Conservation (phyloP, 2,329 filamentous ascomycete genomes). For the Tolypocladium amazonense region DNA sequence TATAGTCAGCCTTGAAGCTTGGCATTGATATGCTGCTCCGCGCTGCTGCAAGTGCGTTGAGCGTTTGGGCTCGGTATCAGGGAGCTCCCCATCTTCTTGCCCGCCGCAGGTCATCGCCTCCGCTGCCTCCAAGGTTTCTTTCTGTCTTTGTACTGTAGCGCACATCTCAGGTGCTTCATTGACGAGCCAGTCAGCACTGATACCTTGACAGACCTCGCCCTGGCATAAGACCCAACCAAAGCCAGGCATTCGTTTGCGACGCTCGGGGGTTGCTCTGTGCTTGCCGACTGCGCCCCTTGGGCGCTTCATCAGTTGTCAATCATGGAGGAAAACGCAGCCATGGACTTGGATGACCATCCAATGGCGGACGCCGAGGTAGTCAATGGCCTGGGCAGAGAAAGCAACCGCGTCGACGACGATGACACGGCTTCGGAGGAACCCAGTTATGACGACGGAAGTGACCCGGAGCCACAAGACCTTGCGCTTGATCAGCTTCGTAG, state of each 20-base stretch:
- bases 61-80: not conserved
- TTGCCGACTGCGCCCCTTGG: not conserved
- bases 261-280: not conserved
- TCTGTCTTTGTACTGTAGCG: not conserved
- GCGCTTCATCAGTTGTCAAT: not conserved
- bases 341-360: constrained; percentile 33
- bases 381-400: constrained; percentile 12
- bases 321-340: constrained; percentile 15
- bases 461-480: constrained; percentile 24
- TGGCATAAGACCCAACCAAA: not conserved
- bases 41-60: not conserved
- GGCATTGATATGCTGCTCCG: not conserved
- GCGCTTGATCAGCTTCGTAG: constrained; percentile 26
- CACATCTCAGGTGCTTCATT: not conserved
- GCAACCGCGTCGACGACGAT: constrained; percentile 14
- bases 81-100: not conserved
- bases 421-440: constrained; percentile 22
- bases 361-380: constrained; percentile 28
- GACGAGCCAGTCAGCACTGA: not conserved
- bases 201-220: not conserved
- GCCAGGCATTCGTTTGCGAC: not conserved
- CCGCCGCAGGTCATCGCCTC: not conserved
- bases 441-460: constrained; percentile 22
- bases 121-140: not conserved
- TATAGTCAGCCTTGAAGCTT: not conserved